Evolutionary conservation across 2,329 filamentous ascomycete genomes (phyloP), one percentile per base, ranked within the genome.

Genomic region (Paraphoma sp.): DNA sequence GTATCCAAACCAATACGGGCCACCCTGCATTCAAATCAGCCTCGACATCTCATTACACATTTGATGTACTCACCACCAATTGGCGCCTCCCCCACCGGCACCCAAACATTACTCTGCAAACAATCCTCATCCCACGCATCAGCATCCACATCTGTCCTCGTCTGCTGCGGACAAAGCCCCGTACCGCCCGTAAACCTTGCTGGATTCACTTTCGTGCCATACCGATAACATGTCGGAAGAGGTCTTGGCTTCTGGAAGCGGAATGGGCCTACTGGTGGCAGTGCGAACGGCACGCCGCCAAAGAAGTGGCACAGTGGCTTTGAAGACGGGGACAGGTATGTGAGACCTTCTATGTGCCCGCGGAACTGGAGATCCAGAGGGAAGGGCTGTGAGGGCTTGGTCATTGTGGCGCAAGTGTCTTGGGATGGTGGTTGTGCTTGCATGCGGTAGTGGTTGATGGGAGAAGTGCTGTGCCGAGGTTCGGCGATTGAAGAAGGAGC

Each of bases 1-100:
- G 84, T 45, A 86, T 84, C 68, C 80, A 86, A 62, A 87, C 81
- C 48, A 84, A 77, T 0, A 87, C 84, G 4, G 85, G 85, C 84
- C 84, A 87, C 14, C 84, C 82, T 75, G 33, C 8, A 14, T 2
- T 30, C 16, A 23, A 16, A 38, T 65, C 40, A 65, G 56, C 40
- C 31, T 11, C 16, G 30, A 4, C 10, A 53, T 16, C 14, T 42
- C 8, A 36, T 46, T 10, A 16, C 16, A 29, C 46, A 17, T 28
- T 54, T 43, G 44, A 30, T 10, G 23, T 33, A 50, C 40, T 17
- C 54, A 75, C 73, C 76, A 60, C 64, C 73, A 33, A 70, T 67
- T 6, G 81, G 81, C 16, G 74, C 60, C n/a, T 77, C 67, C 5
- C 80, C 83, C 17, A 70, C 62, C 3, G 85, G 84, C 40, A 85